These are phyloP conservation scores for Dentipellis fragilis DNA, from an alignment of 768 basidiomycete genomes.

Conservation along the genomic window DNA sequence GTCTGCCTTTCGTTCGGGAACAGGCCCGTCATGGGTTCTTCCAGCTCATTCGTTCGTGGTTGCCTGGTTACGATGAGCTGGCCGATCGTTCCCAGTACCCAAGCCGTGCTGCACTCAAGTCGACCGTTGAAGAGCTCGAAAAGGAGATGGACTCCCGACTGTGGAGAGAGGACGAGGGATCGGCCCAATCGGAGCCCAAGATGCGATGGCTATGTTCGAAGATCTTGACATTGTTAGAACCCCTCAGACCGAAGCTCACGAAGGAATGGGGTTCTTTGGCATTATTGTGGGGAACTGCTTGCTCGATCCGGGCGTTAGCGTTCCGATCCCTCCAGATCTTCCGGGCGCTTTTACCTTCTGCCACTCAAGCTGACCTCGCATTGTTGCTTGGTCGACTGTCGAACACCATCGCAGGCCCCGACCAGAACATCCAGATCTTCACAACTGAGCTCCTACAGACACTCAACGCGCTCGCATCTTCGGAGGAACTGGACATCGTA, in stretches of 20 bases:
- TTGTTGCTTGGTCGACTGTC: slow-evolving; percentile 75
- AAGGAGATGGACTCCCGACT: slow-evolving; percentile 43
- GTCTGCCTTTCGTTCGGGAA: slow-evolving; percentile 54
- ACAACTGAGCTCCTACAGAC: slow-evolving; percentile 76
- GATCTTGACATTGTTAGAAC: slow-evolving; percentile 57
- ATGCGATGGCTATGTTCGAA: slow-evolving; percentile 60
- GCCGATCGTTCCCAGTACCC: slow-evolving; percentile 44
- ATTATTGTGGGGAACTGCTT: slow-evolving; percentile 77
- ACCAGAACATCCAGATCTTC: slow-evolving; percentile 72
- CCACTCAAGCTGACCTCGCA: slow-evolving; percentile 64
- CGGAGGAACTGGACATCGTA: slow-evolving; percentile 44
- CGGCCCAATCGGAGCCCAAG: slow-evolving; percentile 46
- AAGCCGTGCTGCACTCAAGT: slow-evolving; percentile 38
- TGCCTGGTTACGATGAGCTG: slow-evolving; percentile 67
- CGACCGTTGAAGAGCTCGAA: slow-evolving; percentile 45
- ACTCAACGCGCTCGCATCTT: slow-evolving; percentile 49
- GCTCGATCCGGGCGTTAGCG: slow-evolving; percentile 77
- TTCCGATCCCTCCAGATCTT: slow-evolving; percentile 89
- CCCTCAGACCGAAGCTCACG: slow-evolving; percentile 57
- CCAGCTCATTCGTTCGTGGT: slow-evolving; percentile 75
- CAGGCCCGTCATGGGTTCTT: slow-evolving; percentile 75
- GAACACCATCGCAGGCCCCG: slow-evolving; percentile 69
- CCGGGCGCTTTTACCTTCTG: slow-evolving; percentile 63
- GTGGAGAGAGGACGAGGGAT: slow-evolving; percentile 65
- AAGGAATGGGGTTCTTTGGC: slow-evolving; percentile 76